A percentile compares a stretch with the other conserved stretches of the same genome.
Evolutionary conservation across 2,329 filamentous ascomycete genomes (phyloP).

Genomic region (Paraconiothyrium sp.): DNA sequence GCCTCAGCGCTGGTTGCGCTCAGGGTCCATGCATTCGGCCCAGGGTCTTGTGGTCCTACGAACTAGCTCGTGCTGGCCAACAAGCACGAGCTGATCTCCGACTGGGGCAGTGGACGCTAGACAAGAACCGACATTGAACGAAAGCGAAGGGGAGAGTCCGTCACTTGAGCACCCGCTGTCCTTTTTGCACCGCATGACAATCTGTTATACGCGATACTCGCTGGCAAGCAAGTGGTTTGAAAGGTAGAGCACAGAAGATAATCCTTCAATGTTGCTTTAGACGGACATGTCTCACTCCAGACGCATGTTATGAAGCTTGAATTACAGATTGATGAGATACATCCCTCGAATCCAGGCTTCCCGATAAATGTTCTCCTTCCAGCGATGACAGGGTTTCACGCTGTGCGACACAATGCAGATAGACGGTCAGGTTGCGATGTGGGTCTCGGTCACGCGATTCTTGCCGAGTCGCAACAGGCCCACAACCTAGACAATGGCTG

Average conservation of each 20-base stretch:
- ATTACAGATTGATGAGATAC: neutral
- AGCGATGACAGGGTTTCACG: neutral
- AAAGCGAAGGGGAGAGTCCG: neutral
- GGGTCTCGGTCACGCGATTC: neutral
- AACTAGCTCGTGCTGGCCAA: neutral
- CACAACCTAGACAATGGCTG: neutral
- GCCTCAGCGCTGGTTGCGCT: neutral
- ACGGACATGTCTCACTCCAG: neutral
- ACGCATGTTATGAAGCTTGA: neutral
- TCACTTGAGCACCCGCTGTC: neutral
- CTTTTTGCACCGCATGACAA: neutral
- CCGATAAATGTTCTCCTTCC: neutral
- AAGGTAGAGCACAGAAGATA: neutral
- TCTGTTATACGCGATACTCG: neutral
- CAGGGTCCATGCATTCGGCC: neutral
- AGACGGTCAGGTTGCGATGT: neutral
- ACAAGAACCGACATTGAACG: neutral
- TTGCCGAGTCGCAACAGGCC: neutral
- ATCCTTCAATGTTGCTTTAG: neutral
- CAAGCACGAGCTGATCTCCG: constrained; percentile 4
- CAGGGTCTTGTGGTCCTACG: neutral
- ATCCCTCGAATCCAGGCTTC: neutral
- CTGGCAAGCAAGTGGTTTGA: neutral
- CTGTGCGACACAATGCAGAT: neutral
- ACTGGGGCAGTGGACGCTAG: no score